Percentiles rank a stretch among this genome's conserved stretches.
These are phyloP conservation scores for Neodidymelliopsis sp. DNA, from an alignment of 2,329 filamentous ascomycete genomes.

Conservation along the genomic window DNA sequence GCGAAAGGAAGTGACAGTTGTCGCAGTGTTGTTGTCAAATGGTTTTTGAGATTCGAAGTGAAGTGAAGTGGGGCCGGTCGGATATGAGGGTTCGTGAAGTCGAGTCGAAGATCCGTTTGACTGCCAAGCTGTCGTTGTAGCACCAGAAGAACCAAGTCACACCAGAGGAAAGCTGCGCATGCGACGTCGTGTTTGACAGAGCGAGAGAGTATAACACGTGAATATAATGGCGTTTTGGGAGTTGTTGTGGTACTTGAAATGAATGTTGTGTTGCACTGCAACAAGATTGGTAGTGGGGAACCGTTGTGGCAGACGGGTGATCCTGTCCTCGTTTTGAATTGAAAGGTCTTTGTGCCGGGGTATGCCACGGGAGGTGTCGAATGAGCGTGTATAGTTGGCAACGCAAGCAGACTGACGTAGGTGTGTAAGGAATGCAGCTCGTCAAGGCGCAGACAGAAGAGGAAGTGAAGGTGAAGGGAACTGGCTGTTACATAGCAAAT, in stretches of 20 bases:
- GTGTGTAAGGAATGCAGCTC: constrained; percentile 23
- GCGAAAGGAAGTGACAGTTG: background rate
- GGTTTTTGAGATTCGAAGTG: background rate
- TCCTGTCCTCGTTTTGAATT: constrained; percentile 17
- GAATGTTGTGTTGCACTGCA: constrained; percentile 23
- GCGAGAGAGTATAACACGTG: background rate
- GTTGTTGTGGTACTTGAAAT: constrained; percentile 21
- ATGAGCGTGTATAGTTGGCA: constrained; percentile 7
- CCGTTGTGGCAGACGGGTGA: constrained; percentile 15
- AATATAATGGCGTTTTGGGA: constrained; percentile 3
- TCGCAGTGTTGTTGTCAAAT: background rate
- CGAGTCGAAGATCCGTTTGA: background rate
- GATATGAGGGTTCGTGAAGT: constrained; percentile 9
- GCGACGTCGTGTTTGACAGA: constrained; percentile 10
- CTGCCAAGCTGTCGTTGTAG: constrained; percentile 14
- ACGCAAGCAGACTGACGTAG: constrained; percentile 19
- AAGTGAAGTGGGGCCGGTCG: constrained; percentile 13
- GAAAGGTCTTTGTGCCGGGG: constrained; percentile 10
- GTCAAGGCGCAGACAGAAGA: constrained; percentile 27
- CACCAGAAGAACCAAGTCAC: constrained; percentile 6
- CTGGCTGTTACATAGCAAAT: constrained; percentile 10
- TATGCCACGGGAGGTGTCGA: constrained; percentile 5
- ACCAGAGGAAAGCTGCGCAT: background rate
- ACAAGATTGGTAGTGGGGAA: constrained; percentile 27
- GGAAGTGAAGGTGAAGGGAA: constrained; percentile 10